Conservation (phyloP, 2,329 filamentous ascomycete genomes). For the Aspergillus alliaceus region DNA sequence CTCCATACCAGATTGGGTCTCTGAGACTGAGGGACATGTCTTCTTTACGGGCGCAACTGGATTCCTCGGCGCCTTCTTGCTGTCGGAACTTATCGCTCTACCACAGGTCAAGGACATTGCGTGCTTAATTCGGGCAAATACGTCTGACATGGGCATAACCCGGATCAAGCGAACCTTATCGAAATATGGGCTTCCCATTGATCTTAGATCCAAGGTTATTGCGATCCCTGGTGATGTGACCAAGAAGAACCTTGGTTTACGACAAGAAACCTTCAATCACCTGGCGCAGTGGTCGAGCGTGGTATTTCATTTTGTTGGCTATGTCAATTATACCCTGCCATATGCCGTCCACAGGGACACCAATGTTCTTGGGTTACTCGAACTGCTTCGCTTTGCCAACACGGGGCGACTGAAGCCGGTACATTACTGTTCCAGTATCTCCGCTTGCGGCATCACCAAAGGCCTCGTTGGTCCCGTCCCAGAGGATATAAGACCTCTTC, state of each 20-base stretch:
- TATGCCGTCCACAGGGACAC: conserved; percentile 10
- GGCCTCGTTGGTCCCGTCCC: not conserved
- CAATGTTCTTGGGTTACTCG: conserved; percentile 8
- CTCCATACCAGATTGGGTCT: conserved; percentile 4
- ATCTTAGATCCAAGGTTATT: conserved; percentile 5
- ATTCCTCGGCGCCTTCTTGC: conserved; percentile 14
- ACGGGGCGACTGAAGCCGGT: conserved; percentile 13
- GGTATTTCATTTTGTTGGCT: conserved; percentile 14
- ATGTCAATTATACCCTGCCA: conserved; percentile 12
- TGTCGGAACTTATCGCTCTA: conserved; percentile 3
- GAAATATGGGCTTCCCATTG: conserved; percentile 6
- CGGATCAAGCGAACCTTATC: conserved; percentile 9
- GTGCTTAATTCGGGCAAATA: conserved; percentile 17
- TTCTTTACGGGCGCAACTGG: conserved; percentile 17
- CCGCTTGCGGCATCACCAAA: conserved; percentile 14
- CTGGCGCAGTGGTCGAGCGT: conserved; percentile 12
- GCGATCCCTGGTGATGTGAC: conserved; percentile 5
- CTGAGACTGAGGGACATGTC: conserved; percentile 9
- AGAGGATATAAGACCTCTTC: conserved; percentile 9
- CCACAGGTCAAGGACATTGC: conserved; percentile 10
- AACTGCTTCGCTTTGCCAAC: conserved; percentile 13
- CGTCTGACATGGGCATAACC: not conserved
- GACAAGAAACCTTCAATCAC: not conserved
- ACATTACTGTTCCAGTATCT: conserved; percentile 20
- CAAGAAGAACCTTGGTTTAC: conserved; percentile 1